These are phyloP conservation scores for Mortierella alpina DNA, from an alignment of 192 early-diverging fungal species.

Conservation along the genomic window DNA sequence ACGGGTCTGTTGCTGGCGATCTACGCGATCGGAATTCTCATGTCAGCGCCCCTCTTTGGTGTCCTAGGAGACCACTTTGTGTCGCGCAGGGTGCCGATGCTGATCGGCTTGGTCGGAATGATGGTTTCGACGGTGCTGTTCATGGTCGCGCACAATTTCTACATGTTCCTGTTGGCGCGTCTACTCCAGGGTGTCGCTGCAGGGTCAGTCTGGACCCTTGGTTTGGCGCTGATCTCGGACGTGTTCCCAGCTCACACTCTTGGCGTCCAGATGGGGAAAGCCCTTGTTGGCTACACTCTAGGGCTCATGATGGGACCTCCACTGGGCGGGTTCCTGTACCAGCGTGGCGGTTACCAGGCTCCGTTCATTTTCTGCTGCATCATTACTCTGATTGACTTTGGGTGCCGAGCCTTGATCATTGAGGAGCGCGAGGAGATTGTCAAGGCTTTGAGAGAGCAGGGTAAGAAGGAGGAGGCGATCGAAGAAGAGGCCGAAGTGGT, in stretches of 20 bases:
- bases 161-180: slow-evolving; percentile 72
- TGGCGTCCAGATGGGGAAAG: slow-evolving; percentile 77
- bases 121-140: slow-evolving; percentile 71
- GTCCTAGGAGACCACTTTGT: slow-evolving; percentile 75
- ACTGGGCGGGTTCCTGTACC: slow-evolving; percentile 73
- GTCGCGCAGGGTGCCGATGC: slow-evolving; percentile 73
- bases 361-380: slow-evolving; percentile 75
- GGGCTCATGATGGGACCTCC: slow-evolving; percentile 77
- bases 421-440: slow-evolving; percentile 67
- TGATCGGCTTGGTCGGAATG: slow-evolving; percentile 72
- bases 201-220: slow-evolving; percentile 78
- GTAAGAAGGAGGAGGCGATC: slow-evolving; percentile 29
- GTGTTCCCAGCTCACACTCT: slow-evolving; percentile 58
- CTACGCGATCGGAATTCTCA: slow-evolving; percentile 69
- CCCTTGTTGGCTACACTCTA: slow-evolving; percentile 71
- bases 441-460: slow-evolving; percentile 23
- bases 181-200: slow-evolving; percentile 77
- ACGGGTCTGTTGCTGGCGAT: slow-evolving; percentile 74
- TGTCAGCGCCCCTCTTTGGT: slow-evolving; percentile 71
- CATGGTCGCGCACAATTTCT: slow-evolving; percentile 70
- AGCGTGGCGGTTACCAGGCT: slow-evolving; percentile 68
- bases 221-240: slow-evolving; percentile 77
- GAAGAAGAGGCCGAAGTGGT: slow-evolving; percentile 37
- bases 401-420: slow-evolving; percentile 64
- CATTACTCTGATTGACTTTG: slow-evolving; percentile 69